These are phyloP conservation scores for Colletotrichum filicis DNA, from an alignment of 2,329 filamentous ascomycete genomes.

Conservation along the genomic window DNA sequence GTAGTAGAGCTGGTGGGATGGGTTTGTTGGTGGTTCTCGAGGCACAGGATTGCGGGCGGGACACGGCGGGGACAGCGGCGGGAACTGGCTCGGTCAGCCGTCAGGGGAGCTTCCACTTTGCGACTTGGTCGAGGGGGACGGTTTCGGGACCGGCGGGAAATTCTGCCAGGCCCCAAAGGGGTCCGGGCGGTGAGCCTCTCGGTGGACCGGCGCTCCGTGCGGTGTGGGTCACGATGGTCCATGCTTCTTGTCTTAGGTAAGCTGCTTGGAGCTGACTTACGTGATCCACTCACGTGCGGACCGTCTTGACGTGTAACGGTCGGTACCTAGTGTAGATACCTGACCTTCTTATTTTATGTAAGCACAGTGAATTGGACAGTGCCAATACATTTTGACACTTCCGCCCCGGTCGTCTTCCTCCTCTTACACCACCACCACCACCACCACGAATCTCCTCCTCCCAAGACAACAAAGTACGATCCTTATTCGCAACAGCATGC, in stretches of 20 bases:
- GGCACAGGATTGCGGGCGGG: neutral
- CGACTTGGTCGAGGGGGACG: slow-evolving; percentile 8
- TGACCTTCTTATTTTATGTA: neutral
- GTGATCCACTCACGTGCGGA: neutral
- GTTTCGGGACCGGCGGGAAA: slow-evolving; percentile 32
- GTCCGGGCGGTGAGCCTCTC: slow-evolving; percentile 24
- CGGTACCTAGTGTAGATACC: too few relatives aligned
- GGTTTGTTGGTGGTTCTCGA: neutral
- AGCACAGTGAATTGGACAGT: neutral
- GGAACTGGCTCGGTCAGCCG: slow-evolving; percentile 10
- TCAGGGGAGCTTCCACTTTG: slow-evolving; percentile 16
- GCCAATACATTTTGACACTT: neutral
- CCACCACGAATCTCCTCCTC: neutral
- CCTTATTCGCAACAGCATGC: neutral
- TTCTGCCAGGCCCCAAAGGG: slow-evolving; percentile 31
- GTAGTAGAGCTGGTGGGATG: neutral
- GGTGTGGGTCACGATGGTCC: neutral
- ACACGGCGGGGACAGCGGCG: slow-evolving; percentile 18
- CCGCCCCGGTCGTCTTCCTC: neutral
- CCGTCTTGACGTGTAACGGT: too few relatives aligned
- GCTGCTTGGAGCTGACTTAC: neutral
- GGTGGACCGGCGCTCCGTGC: neutral
- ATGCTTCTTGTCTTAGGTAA: neutral
- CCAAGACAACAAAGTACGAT: neutral
- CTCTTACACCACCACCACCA: neutral